phyloP scores from a whole-genome alignment of 2,329 filamentous ascomycete genomes.

The Fusarium poae region DNA sequence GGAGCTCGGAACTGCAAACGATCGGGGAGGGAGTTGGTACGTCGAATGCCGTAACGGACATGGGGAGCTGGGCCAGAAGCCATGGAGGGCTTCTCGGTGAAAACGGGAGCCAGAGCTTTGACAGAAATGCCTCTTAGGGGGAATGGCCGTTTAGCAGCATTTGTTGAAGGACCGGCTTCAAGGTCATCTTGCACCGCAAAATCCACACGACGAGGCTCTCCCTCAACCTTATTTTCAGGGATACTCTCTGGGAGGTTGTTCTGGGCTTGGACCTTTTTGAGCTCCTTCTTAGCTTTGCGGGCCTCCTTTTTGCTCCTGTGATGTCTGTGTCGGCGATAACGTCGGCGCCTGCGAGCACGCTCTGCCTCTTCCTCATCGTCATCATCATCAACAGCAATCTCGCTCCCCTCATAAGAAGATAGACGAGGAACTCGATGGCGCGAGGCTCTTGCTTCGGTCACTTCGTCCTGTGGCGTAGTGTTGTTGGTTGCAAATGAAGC shows the following conservation, averaged over 20 bases:
- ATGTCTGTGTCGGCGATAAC: slow-evolving; percentile 54
- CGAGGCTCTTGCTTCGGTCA: slow-evolving; percentile 56
- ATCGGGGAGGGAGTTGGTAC: slow-evolving; percentile 81
- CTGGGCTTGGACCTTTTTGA: slow-evolving; percentile 47
- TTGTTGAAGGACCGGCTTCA: slow-evolving; percentile 37
- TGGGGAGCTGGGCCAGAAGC: slow-evolving; percentile 65
- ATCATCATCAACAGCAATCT: slow-evolving; percentile 60
- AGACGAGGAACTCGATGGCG: slow-evolving; percentile 54
- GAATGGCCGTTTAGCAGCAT: slow-evolving; percentile 60
- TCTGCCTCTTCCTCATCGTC: slow-evolving; percentile 60
- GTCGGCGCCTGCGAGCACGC: slow-evolving; percentile 53
- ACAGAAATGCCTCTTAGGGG: slow-evolving; percentile 72
- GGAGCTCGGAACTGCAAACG: slow-evolving; percentile 67
- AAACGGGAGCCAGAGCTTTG: slow-evolving; percentile 79
- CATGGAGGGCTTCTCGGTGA: slow-evolving; percentile 61
- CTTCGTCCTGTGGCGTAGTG: slow-evolving; percentile 54
- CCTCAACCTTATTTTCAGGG: slow-evolving; percentile 41
- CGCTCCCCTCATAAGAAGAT: slow-evolving; percentile 56
- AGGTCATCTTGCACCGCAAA: slow-evolving; percentile 61
- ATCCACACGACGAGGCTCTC: slow-evolving; percentile 69
- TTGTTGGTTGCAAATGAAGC: slow-evolving; percentile 59
- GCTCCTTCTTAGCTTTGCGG: slow-evolving; percentile 47
- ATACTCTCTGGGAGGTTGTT: slow-evolving; percentile 51
- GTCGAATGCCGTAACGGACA: slow-evolving; percentile 74
- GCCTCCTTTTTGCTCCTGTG: slow-evolving; percentile 62